Evolutionary conservation across 164 flowering plant species (phyloP), one percentile per base, ranked within the genome.

Genomic region (Sedum album): DNA sequence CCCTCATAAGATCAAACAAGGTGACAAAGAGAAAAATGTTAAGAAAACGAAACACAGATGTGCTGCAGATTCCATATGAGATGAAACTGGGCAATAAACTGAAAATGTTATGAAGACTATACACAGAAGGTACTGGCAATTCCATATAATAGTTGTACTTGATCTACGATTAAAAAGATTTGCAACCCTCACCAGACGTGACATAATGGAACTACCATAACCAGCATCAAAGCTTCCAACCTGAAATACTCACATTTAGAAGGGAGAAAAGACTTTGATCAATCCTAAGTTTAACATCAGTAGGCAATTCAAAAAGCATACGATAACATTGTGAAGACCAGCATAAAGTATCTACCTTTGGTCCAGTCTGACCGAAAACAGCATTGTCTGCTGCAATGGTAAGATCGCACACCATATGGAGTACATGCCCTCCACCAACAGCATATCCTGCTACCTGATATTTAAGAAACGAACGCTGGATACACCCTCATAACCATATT

Each of bases 141-240:
- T 20, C 0, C 46, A 6, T 23, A 38, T 21, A 7, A 20, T 4
- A 65, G 26, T 21, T 8, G 5, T 23, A 13, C 1, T 35, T 8
- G 44, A 38, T 11, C 9, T 6, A 0, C 61, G 60, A 31, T 68
- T 38, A 64, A 63, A 65, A 13, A 21, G 15, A 25, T 13, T 0
- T 3, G 64, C 15, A 1, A 31, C 28, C 68, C 88, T 83, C 76
- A 93, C 98, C 96, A 94, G 76, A 36, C 98, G 94, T 30, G 96
- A 82, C 98, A 94, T 89, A 70, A 89, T 87, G 65, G 97, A 89
- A 80, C 95, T 82, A 69, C 98, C 97, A 83, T 91, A 94, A 35
- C 98, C 98, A 72, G 96, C 97, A 83, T 94, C 98, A 77, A 94
- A 94, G 78, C 98, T 94, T 78, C 98, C 98, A 60, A 94, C 97